Evolutionary conservation across 202 grass and related monocot species (phyloP).

Genomic region (Saccharum hybrid): DNA sequence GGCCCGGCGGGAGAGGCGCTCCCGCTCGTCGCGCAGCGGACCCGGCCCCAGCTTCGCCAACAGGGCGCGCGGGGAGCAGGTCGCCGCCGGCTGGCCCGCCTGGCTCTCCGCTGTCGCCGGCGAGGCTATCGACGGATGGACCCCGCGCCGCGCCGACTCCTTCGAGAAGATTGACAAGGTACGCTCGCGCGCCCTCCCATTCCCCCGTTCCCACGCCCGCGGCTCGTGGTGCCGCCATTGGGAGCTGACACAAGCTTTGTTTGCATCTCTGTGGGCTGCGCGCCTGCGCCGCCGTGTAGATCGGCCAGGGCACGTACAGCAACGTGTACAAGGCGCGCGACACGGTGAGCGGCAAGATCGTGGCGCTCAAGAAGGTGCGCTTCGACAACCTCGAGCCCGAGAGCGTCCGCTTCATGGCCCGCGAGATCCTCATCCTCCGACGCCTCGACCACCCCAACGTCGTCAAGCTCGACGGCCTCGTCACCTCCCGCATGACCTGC

Average conservation of each 20-base stretch:
- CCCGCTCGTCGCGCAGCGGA: slow-evolving; percentile 41
- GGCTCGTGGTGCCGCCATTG: slow-evolving; percentile 41
- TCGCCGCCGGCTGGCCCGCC: slow-evolving; percentile 81
- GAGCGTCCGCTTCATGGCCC: slow-evolving; percentile 90
- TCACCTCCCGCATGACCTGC: slow-evolving; percentile 91
- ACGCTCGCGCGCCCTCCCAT: not conserved
- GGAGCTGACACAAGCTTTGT: slow-evolving; percentile 29
- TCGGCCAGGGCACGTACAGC: slow-evolving; percentile 92
- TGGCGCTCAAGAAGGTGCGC: slow-evolving; percentile 91
- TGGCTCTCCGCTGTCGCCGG: slow-evolving; percentile 84
- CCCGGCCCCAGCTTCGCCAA: slow-evolving; percentile 55
- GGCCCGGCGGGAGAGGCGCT: slow-evolving; percentile 49
- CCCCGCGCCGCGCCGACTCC: slow-evolving; percentile 74
- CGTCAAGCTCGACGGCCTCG: slow-evolving; percentile 77
- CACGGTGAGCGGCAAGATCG: slow-evolving; percentile 71
- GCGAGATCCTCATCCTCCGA: slow-evolving; percentile 88
- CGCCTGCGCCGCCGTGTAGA: slow-evolving; percentile 41
- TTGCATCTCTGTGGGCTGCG: slow-evolving; percentile 19
- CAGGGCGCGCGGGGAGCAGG: slow-evolving; percentile 73
- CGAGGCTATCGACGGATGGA: slow-evolving; percentile 80
- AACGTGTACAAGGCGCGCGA: slow-evolving; percentile 95
- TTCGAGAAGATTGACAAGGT: slow-evolving; percentile 99
- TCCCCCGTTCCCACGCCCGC: not conserved
- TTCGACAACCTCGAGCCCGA: slow-evolving; percentile 96
- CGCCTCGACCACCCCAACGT: slow-evolving; percentile 84